A percentile compares a stretch with the other conserved stretches of the same genome.
Conservation (phyloP, 2,329 filamentous ascomycete species). For the Arthrobotrys pseudoclavata region DNA sequence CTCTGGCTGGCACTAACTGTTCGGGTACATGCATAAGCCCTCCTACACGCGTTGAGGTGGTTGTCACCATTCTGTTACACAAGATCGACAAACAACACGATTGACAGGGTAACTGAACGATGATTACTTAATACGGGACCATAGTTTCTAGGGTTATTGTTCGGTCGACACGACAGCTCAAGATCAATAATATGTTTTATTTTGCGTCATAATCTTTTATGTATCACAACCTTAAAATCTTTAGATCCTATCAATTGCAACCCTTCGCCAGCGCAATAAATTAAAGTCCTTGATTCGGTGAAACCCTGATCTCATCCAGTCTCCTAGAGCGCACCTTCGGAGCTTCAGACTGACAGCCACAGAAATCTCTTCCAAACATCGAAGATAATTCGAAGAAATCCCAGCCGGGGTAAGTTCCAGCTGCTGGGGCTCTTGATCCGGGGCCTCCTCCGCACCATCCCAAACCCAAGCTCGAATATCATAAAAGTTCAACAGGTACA, state of each 20-base stretch:
- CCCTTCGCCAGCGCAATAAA: no score
- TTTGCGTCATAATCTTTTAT: no score
- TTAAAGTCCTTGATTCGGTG: not conserved
- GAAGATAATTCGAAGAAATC: not conserved
- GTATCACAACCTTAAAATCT: no score
- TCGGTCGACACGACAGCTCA: no score
- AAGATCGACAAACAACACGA: conserved; percentile 8
- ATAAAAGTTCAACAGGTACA: not conserved
- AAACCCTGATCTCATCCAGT: not conserved
- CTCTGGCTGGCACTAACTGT: not conserved
- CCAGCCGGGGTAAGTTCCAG: not conserved
- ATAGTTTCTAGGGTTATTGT: not conserved
- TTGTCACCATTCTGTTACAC: conserved; percentile 7
- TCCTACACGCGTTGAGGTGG: conserved; percentile 1
- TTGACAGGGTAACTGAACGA: conserved; percentile 9
- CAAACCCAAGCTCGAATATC: not conserved
- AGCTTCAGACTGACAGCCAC: not conserved
- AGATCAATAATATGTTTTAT: no score
- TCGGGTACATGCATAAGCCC: not conserved
- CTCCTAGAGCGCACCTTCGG: not conserved
- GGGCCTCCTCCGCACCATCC: not conserved
- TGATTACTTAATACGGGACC: not conserved
- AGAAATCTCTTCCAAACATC: not conserved
- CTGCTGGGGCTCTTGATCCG: not conserved
- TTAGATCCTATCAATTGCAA: no score